Evolutionary conservation across 805 yeast species (phyloP).

Genomic region (Nakazawaea wyomingensis): DNA sequence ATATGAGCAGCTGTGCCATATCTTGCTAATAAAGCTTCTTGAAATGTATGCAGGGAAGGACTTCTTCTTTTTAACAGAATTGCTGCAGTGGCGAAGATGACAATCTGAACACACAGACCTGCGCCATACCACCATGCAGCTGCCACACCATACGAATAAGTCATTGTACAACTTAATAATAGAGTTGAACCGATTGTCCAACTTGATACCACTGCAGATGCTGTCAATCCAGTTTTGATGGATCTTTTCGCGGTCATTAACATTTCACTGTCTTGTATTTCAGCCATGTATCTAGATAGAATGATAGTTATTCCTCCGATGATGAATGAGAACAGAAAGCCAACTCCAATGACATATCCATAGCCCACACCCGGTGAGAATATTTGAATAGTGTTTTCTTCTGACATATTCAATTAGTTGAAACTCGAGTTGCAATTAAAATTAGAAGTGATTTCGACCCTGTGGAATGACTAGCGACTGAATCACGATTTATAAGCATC

Average conservation of each 20-base stretch:
- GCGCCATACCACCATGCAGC: constrained; percentile 32
- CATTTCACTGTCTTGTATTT: constrained; percentile 38
- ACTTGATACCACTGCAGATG: constrained; percentile 30
- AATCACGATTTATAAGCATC: background rate
- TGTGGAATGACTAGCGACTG: no score
- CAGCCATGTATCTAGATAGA: constrained; percentile 31
- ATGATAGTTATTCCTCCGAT: constrained; percentile 31
- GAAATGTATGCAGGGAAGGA: constrained; percentile 31
- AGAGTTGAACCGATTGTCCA: constrained; percentile 32
- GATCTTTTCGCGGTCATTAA: constrained; percentile 33
- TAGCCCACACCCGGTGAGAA: constrained; percentile 27
- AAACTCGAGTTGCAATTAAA: background rate
- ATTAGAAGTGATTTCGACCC: background rate
- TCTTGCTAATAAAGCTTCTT: constrained; percentile 27
- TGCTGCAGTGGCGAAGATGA: constrained; percentile 27
- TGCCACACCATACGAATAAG: constrained; percentile 28
- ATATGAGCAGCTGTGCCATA: constrained; percentile 27
- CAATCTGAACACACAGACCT: constrained; percentile 31
- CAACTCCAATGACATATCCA: constrained; percentile 39
- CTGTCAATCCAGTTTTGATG: constrained; percentile 30
- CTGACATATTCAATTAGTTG: background rate
- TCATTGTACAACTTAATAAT: constrained; percentile 25
- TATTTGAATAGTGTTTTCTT: constrained; percentile 10
- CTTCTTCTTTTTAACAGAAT: constrained; percentile 30
- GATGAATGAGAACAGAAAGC: constrained; percentile 37